These are phyloP conservation scores for Phalaenopsis hybrid DNA, from an alignment of 116 monocot species.

Conservation along the genomic window DNA sequence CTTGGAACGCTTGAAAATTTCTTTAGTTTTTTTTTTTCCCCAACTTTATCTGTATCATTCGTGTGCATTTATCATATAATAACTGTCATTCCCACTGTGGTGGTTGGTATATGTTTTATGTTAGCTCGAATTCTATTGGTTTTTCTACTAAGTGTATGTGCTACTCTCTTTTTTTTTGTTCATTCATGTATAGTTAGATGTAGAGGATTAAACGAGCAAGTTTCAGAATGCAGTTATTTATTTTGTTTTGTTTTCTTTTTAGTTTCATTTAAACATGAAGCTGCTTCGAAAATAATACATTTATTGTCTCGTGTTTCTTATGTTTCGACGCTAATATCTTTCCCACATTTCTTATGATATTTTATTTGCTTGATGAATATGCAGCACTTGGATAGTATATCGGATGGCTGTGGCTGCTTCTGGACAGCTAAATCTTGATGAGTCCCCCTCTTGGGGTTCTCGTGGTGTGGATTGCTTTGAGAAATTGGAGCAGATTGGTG, in stretches of 20 bases:
- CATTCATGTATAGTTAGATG: not conserved
- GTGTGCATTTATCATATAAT: too few relatives aligned
- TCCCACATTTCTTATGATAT: not conserved
- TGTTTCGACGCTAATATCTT: not conserved
- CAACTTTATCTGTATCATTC: too few relatives aligned
- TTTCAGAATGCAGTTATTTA: not conserved
- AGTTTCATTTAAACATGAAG: not conserved
- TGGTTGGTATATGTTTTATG: not conserved
- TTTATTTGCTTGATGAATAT: not conserved
- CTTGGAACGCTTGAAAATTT: too few relatives aligned
- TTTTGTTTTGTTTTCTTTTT: too few relatives aligned
- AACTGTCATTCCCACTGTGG: too few relatives aligned
- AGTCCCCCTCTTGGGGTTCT: constrained; percentile 84
- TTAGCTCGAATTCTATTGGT: not conserved
- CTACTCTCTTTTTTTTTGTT: not conserved
- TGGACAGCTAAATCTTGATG: constrained; percentile 80
- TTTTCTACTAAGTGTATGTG: not conserved
- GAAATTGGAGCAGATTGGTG: constrained; percentile 96
- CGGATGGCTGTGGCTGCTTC: constrained; percentile 76
- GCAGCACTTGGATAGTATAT: constrained; percentile 1
- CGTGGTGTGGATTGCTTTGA: constrained; percentile 94
- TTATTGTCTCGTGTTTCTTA: not conserved
- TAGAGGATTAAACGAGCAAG: not conserved
- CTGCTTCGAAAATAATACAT: not conserved
- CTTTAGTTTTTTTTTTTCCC: too few relatives aligned